A percentile compares a stretch with the other conserved stretches of the same genome.
Evolutionary conservation across 495 filamentous ascomycete genomes (phyloP).

Genomic region (Bacidia gigantensis): DNA sequence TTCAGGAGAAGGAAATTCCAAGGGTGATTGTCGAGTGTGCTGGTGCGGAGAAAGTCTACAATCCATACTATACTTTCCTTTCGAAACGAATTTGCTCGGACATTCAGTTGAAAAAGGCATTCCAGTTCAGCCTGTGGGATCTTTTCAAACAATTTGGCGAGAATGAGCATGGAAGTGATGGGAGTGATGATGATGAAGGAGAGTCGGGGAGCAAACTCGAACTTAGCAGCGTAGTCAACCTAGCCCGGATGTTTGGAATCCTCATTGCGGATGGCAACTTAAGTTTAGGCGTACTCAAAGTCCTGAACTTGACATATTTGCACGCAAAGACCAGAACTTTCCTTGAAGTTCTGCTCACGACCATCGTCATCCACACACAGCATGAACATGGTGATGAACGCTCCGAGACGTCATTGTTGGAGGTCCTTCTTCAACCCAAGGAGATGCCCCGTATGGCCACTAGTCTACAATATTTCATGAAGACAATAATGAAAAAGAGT

Average conservation of each 20-base stretch:
- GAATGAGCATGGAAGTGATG: constrained; percentile 39
- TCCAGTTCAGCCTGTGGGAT: constrained; percentile 77
- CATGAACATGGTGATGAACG: constrained; percentile 19
- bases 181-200: constrained; percentile 36
- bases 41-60: constrained; percentile 70
- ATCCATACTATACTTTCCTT: constrained; percentile 85
- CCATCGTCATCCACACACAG: constrained; percentile 51
- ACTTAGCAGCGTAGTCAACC: constrained; percentile 64
- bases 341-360: constrained; percentile 66
- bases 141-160: constrained; percentile 80
- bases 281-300: constrained; percentile 53
- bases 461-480: constrained; percentile 66
- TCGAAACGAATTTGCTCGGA: constrained; percentile 57
- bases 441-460: constrained; percentile 49
- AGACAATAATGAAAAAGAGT: constrained; percentile 59
- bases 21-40: constrained; percentile 79
- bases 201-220: constrained; percentile 29
- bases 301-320: constrained; percentile 63
- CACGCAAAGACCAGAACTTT: constrained; percentile 65
- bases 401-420: constrained; percentile 42
- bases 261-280: constrained; percentile 56
- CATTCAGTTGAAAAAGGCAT: constrained; percentile 60
- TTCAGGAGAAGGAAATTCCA: constrained; percentile 76
- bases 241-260: constrained; percentile 72
- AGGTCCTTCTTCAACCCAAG: constrained; percentile 48